Evolutionary conservation across 345 rosid genomes (phyloP).

Genomic region (Euphorbia peplus): DNA sequence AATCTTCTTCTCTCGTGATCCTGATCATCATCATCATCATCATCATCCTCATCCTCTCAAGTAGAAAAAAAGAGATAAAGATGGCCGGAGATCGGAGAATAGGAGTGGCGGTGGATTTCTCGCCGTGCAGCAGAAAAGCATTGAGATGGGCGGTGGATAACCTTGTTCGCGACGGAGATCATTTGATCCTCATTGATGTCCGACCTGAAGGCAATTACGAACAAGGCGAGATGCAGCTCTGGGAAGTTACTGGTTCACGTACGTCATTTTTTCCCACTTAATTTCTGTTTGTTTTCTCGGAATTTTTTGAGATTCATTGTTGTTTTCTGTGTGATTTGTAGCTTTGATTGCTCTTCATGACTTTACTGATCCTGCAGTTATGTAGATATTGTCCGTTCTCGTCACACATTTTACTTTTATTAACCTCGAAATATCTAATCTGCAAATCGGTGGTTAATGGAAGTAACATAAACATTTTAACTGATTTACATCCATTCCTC

Average conservation of each 20-base stretch:
- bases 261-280: conserved; percentile 22
- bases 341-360: conserved; percentile 70
- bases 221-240: conserved; percentile 85
- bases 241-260: conserved; percentile 91
- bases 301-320: neutral
- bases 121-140: conserved; percentile 77
- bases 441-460: too few relatives aligned
- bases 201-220: conserved; percentile 58
- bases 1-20: neutral
- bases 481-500: too few relatives aligned
- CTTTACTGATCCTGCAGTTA: conserved; percentile 46
- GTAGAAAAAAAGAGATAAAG: neutral
- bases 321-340: conserved; percentile 18
- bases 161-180: conserved; percentile 69
- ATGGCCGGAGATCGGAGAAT: conserved; percentile 62
- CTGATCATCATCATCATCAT: too few relatives aligned
- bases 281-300: neutral
- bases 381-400: too few relatives aligned
- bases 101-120: conserved; percentile 89
- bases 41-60: too few relatives aligned
- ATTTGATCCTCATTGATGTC: conserved; percentile 64
- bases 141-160: conserved; percentile 84
- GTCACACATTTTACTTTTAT: too few relatives aligned
- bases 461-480: too few relatives aligned
- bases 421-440: too few relatives aligned